Evolutionary conservation across 352 stramenopile genomes (phyloP).

Genomic region (Phytophthora fragariaefolia): DNA sequence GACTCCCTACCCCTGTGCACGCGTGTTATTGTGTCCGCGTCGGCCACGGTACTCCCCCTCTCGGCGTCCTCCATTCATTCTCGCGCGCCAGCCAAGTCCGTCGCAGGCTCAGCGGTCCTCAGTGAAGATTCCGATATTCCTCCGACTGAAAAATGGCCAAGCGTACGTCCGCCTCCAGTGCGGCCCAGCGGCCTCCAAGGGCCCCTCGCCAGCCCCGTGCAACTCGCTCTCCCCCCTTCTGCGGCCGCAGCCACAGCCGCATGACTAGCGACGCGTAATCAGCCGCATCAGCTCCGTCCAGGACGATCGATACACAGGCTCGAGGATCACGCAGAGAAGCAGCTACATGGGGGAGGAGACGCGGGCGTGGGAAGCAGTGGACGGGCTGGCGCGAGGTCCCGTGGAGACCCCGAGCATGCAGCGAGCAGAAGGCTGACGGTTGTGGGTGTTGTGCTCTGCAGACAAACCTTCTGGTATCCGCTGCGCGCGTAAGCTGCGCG

Average conservation of each 20-base stretch:
- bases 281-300: neutral
- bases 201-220: slow-evolving; percentile 2
- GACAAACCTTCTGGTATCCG: slow-evolving; percentile 99
- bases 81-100: slow-evolving; percentile 22
- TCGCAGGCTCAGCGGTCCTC: slow-evolving; percentile 19
- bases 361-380: neutral
- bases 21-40: slow-evolving; percentile 42
- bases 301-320: too few relatives aligned
- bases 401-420: neutral
- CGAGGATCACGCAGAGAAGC: neutral
- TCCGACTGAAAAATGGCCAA: slow-evolving; percentile 89
- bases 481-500: slow-evolving; percentile 99
- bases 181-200: neutral
- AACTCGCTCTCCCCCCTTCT: neutral
- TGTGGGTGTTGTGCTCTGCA: slow-evolving; percentile 29
- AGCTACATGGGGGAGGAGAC: neutral
- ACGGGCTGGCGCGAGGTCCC: neutral
- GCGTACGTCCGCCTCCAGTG: slow-evolving; percentile 59
- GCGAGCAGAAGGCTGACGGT: neutral
- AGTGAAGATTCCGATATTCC: slow-evolving; percentile 72
- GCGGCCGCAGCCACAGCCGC: neutral
- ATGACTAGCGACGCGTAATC: neutral
- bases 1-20: neutral
- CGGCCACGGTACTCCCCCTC: slow-evolving; percentile 25
- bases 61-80: slow-evolving; percentile 55